These are phyloP conservation scores for Talaromyces marneffei DNA, from an alignment of 2,329 filamentous ascomycete species.

Conservation along the genomic window DNA sequence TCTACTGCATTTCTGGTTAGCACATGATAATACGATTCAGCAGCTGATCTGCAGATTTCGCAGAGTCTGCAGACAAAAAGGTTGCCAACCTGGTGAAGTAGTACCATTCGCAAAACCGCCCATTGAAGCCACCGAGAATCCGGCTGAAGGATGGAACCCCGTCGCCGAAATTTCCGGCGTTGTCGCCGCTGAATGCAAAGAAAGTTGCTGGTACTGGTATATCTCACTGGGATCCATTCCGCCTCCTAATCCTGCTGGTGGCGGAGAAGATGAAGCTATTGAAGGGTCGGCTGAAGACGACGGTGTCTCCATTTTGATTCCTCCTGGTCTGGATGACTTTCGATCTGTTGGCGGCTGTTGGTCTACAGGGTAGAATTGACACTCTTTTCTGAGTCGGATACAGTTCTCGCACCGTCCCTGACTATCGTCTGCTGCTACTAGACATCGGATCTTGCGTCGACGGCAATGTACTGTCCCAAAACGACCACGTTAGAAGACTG, in stretches of 20 bases:
- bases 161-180: conserved; percentile 27
- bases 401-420: conserved; percentile 84
- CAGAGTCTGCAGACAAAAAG: not conserved
- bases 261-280: conserved; percentile 45
- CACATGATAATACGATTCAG: not conserved
- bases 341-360: conserved; percentile 56
- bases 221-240: conserved; percentile 30
- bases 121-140: conserved; percentile 30
- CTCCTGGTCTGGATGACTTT: conserved; percentile 37
- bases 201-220: conserved; percentile 31
- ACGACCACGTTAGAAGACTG: not conserved
- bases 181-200: conserved; percentile 28
- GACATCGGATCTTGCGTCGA: conserved; percentile 86
- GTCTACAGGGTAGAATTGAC: conserved; percentile 85
- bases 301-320: conserved; percentile 28
- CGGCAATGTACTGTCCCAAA: conserved; percentile 70
- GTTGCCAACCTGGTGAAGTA: not conserved
- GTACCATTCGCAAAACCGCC: conserved; percentile 32
- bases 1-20: conserved; percentile 18
- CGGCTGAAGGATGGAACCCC: conserved; percentile 23
- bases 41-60: not conserved
- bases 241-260: conserved; percentile 20
- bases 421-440: conserved; percentile 65
- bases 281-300: conserved; percentile 44
- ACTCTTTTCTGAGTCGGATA: conserved; percentile 89